A percentile compares a stretch with the other conserved stretches of the same genome.
Evolutionary conservation across 169 alveolate genomes (phyloP).

Genomic region (Toxoplasma gondii): DNA sequence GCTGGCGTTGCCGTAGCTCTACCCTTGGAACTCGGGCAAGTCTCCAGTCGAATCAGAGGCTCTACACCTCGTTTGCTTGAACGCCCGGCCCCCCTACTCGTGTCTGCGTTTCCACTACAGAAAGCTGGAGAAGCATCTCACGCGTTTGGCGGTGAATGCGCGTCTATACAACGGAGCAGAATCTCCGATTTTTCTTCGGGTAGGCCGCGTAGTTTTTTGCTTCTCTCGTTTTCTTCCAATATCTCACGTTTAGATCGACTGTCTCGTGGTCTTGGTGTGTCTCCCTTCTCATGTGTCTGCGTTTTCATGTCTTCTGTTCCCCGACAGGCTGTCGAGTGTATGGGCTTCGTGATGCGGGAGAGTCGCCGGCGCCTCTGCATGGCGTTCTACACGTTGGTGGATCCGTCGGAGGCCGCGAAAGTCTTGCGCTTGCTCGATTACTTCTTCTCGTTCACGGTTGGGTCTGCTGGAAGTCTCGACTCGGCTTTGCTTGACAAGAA

Average conservation of each 20-base stretch:
- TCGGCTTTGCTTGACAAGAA: background rate
- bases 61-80: too few relatives aligned
- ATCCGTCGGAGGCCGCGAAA: background rate
- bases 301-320: background rate
- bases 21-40: too few relatives aligned
- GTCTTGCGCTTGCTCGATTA: background rate
- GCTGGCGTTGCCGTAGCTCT: too few relatives aligned
- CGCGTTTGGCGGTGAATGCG: conserved; percentile 64
- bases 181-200: conserved; percentile 56
- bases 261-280: background rate
- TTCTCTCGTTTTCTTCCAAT: background rate
- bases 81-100: too few relatives aligned
- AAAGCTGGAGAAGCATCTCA: conserved; percentile 59
- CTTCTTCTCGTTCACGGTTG: background rate
- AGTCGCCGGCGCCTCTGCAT: conserved; percentile 44
- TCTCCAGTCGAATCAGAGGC: too few relatives aligned
- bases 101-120: background rate
- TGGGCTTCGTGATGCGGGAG: conserved; percentile 44
- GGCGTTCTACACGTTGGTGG: conserved; percentile 21
- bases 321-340: conserved; percentile 48
- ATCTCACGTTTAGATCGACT: background rate
- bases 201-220: background rate
- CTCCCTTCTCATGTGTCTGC: background rate
- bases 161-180: conserved; percentile 62
- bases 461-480: background rate